These are phyloP conservation scores for Furcasterigmium furcatum DNA, from an alignment of 2,329 filamentous ascomycete species.

Conservation along the genomic window DNA sequence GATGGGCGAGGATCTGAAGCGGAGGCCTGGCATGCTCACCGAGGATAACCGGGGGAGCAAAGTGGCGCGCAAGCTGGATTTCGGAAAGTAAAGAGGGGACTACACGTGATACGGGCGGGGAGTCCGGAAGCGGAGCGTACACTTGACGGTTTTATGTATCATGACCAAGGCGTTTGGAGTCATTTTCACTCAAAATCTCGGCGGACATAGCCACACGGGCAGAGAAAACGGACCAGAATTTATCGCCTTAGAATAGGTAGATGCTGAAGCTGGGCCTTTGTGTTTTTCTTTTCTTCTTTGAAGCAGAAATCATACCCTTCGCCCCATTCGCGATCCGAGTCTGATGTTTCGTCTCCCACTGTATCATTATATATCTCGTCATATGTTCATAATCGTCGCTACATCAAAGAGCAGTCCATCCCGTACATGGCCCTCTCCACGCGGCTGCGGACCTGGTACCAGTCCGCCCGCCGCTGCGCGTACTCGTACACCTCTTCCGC, in stretches of 20 bases:
- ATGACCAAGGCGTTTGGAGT: constrained; percentile 1
- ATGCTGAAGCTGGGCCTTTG: not conserved
- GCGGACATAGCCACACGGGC: constrained; percentile 3
- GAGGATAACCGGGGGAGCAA: constrained; percentile 68
- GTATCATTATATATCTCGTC: not conserved
- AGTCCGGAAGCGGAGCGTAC: not conserved
- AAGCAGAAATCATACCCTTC: too few relatives aligned
- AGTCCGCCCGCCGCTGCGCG: constrained; percentile 88
- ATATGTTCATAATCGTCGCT: not conserved
- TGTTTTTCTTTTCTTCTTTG: constrained; percentile 1
- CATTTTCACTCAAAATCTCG: constrained; percentile 3
- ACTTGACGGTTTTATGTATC: not conserved
- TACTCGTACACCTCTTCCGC: constrained; percentile 98
- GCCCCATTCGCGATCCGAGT: too few relatives aligned
- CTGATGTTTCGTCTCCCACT: too few relatives aligned
- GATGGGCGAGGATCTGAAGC: constrained; percentile 78
- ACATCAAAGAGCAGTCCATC: constrained; percentile 86
- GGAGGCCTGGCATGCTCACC: constrained; percentile 63
- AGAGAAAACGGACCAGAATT: constrained; percentile 1
- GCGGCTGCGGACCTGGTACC: constrained; percentile 83
- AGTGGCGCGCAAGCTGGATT: constrained; percentile 80
- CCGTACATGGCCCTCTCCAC: constrained; percentile 98
- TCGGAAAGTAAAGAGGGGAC: constrained; percentile 37
- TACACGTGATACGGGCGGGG: not conserved
- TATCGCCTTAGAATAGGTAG: not conserved